Conservation (phyloP, 2,329 filamentous ascomycete species). For the Cercospora janseana region DNA sequence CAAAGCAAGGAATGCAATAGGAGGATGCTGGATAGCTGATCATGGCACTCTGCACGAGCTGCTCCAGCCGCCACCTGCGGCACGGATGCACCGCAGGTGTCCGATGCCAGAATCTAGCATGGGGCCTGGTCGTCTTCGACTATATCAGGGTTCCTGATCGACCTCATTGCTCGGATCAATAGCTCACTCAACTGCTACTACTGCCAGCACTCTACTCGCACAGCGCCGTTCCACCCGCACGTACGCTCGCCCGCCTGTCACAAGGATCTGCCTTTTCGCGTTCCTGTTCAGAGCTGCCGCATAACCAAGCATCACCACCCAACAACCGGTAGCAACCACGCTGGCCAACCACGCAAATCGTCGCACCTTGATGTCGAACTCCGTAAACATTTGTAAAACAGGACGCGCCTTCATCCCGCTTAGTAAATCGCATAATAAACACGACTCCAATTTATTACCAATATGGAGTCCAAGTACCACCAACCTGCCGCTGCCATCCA, state of each 20-base stretch:
- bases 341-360: constrained; percentile 13
- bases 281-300: constrained; percentile 17
- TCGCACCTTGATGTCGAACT: constrained; percentile 37
- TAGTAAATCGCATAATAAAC: constrained; percentile 42
- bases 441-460: constrained; percentile 39
- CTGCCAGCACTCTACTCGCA: background rate
- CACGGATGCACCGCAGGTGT: constrained; percentile 8
- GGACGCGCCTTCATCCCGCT: constrained; percentile 49
- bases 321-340: constrained; percentile 12
- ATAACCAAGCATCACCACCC: constrained; percentile 12
- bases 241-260: no score
- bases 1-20: background rate
- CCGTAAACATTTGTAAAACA: constrained; percentile 44
- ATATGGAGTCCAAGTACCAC: constrained; percentile 44
- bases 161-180: constrained; percentile 9
- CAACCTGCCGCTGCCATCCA: constrained; percentile 38
- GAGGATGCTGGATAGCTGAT: no score
- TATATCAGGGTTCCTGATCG: constrained; percentile 15
- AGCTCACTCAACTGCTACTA: background rate
- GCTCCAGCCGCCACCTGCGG: constrained; percentile 17
- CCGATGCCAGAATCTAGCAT: constrained; percentile 9
- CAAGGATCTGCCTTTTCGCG: no score
- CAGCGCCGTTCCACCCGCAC: no score
- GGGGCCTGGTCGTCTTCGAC: constrained; percentile 11
- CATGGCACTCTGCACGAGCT: constrained; percentile 4